A percentile compares a stretch with the other conserved stretches of the same genome.
These are phyloP conservation scores for Starmerella tilneyi DNA, from an alignment of 805 yeast species.

Conservation along the genomic window DNA sequence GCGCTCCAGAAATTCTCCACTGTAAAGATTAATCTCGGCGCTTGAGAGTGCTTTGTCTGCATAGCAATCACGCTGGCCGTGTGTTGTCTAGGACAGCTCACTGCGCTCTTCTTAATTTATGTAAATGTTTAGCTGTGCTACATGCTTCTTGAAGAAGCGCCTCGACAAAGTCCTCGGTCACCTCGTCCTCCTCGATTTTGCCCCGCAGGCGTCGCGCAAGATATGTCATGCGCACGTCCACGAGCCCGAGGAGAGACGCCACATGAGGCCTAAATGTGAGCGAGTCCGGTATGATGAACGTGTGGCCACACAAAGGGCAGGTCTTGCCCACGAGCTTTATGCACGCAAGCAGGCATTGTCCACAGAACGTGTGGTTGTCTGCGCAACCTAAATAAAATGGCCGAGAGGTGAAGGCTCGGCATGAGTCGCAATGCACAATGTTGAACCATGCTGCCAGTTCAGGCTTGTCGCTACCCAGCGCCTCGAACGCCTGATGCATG, in stretches of 20 bases:
- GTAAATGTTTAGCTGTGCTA: conserved; percentile 2
- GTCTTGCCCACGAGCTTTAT: conserved; percentile 1
- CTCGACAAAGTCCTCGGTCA: background rate
- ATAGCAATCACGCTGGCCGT: background rate
- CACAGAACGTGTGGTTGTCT: conserved; percentile 15
- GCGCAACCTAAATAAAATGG: conserved; percentile 14
- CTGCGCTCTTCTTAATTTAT: background rate
- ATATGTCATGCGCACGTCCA: background rate
- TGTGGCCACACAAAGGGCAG: conserved; percentile 12
- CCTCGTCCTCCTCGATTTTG: background rate
- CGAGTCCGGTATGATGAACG: conserved; percentile 2
- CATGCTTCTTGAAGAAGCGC: background rate
- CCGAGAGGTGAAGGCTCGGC: conserved; percentile 11
- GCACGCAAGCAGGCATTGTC: conserved; percentile 1
- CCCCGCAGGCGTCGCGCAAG: background rate
- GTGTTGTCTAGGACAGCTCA: background rate
- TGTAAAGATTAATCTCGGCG: conserved; percentile 83
- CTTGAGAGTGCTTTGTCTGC: conserved; percentile 32
- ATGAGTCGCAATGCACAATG: conserved; percentile 12
- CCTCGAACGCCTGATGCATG: conserved; percentile 8
- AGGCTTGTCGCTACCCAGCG: conserved; percentile 5
- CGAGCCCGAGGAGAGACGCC: conserved; percentile 5
- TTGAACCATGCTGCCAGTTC: conserved; percentile 14
- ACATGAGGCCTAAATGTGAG: conserved; percentile 11
- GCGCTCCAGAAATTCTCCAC: conserved; percentile 45